Evolutionary conservation across 2,329 filamentous ascomycete genomes (phyloP).

Genomic region (Hypoxylon sp.): DNA sequence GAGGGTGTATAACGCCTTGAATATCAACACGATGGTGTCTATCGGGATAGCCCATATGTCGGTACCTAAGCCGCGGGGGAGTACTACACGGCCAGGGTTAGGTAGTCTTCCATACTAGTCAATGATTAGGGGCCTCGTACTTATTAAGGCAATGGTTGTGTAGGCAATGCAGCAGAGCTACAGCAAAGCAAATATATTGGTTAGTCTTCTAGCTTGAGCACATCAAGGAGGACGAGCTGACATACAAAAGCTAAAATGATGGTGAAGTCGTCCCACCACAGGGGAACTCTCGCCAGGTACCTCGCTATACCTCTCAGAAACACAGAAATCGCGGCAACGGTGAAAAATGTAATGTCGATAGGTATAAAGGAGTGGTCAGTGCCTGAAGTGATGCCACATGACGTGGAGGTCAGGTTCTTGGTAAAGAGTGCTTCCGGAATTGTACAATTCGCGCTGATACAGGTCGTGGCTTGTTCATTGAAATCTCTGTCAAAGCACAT

Average conservation of each 20-base stretch:
- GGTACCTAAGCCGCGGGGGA: neutral
- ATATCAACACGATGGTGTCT: neutral
- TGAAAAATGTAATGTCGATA: neutral
- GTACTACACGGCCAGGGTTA: neutral
- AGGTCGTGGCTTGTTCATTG: neutral
- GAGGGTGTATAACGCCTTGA: neutral
- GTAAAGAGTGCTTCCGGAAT: neutral
- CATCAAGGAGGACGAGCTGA: neutral
- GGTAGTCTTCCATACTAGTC: neutral
- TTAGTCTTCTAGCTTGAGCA: neutral
- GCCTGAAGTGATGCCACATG: neutral
- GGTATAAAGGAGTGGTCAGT: neutral
- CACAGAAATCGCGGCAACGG: neutral
- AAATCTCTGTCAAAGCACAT: neutral
- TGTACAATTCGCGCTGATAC: neutral
- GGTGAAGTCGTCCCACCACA: slow-evolving; percentile 1
- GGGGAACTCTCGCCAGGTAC: neutral
- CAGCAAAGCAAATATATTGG: neutral
- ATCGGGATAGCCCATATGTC: neutral
- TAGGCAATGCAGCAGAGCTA: slow-evolving; percentile 2
- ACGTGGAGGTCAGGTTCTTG: neutral
- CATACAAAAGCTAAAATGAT: neutral
- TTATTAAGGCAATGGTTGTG: neutral
- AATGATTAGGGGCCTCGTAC: neutral
- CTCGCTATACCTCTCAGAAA: neutral